Percentiles rank a stretch among this genome's conserved stretches.
Evolutionary conservation across 2,329 filamentous ascomycete genomes (phyloP).

Genomic region (Hymenoscyphus fructigenus): DNA sequence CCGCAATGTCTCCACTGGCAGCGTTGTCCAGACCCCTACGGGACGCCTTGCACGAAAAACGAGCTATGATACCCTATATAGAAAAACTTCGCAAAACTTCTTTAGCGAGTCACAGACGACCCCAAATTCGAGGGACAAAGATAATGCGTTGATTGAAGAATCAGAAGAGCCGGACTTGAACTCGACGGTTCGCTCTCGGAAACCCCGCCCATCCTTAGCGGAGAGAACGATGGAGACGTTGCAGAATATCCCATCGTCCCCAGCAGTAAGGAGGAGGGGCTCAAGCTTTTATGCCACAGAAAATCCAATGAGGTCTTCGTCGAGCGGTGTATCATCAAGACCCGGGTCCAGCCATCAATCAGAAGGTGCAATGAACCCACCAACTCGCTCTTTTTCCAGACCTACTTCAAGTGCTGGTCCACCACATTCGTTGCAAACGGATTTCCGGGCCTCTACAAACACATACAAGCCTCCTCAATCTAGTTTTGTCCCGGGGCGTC

Average conservation of each 20-base stretch:
- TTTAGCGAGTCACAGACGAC: constrained; percentile 12
- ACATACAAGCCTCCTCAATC: constrained; percentile 46
- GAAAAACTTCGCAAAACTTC: constrained; percentile 23
- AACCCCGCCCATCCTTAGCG: constrained; percentile 59
- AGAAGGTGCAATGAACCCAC: constrained; percentile 55
- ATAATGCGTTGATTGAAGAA: constrained; percentile 21
- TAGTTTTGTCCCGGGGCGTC: constrained; percentile 40
- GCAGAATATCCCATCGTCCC: constrained; percentile 74
- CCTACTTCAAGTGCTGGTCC: constrained; percentile 55
- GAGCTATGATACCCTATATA: constrained; percentile 26
- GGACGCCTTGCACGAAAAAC: constrained; percentile 19
- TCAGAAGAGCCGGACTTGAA: constrained; percentile 7
- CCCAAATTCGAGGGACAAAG: constrained; percentile 13
- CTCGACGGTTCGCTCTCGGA: constrained; percentile 10
- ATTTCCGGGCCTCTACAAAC: constrained; percentile 46
- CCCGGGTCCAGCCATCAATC: constrained; percentile 58
- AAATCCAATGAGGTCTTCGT: constrained; percentile 55
- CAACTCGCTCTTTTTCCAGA: constrained; percentile 51
- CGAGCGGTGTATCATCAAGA: constrained; percentile 27
- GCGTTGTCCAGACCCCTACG: constrained; percentile 16
- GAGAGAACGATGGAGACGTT: constrained; percentile 87
- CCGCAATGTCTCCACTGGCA: constrained; percentile 18
- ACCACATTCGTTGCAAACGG: constrained; percentile 37
- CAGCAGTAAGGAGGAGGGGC: constrained; percentile 62
- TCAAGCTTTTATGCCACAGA: constrained; percentile 72